Evolutionary conservation across 2,329 filamentous ascomycete genomes (phyloP).

Genomic region (Fusarium cyanostomum): DNA sequence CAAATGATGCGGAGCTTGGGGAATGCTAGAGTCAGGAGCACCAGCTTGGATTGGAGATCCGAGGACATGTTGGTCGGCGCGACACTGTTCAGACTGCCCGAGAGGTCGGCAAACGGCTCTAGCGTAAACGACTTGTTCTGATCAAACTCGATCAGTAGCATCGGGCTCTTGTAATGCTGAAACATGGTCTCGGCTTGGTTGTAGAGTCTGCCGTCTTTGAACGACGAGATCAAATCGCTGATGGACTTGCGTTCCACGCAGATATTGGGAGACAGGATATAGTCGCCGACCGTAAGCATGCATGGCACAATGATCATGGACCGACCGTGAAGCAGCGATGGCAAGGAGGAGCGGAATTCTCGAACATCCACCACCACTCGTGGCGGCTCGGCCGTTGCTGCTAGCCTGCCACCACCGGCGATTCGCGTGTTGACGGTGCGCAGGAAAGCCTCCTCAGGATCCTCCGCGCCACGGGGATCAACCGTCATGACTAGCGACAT

Average conservation of each 20-base stretch:
- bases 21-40: conserved; percentile 91
- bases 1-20: conserved; percentile 91
- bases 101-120: conserved; percentile 77
- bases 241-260: conserved; percentile 96
- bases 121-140: conserved; percentile 97
- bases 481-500: conserved; percentile 90
- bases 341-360: conserved; percentile 92
- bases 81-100: conserved; percentile 69
- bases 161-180: conserved; percentile 85
- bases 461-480: conserved; percentile 73
- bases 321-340: conserved; percentile 88
- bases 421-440: conserved; percentile 97
- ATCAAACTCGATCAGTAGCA: conserved; percentile 97
- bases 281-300: conserved; percentile 96
- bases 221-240: conserved; percentile 88
- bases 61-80: conserved; percentile 67
- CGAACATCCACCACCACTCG: conserved; percentile 94
- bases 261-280: conserved; percentile 89
- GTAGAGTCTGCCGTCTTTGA: conserved; percentile 91
- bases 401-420: conserved; percentile 86
- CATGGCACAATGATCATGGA: conserved; percentile 91
- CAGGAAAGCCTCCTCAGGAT: conserved; percentile 90
- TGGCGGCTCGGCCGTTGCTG: conserved; percentile 85
- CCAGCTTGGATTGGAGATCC: conserved; percentile 90
- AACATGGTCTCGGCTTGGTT: conserved; percentile 95